Base-by-base conservation (phyloP, 2,329 filamentous ascomycete genomes). In the Arthrobotrys megalospora region DNA sequence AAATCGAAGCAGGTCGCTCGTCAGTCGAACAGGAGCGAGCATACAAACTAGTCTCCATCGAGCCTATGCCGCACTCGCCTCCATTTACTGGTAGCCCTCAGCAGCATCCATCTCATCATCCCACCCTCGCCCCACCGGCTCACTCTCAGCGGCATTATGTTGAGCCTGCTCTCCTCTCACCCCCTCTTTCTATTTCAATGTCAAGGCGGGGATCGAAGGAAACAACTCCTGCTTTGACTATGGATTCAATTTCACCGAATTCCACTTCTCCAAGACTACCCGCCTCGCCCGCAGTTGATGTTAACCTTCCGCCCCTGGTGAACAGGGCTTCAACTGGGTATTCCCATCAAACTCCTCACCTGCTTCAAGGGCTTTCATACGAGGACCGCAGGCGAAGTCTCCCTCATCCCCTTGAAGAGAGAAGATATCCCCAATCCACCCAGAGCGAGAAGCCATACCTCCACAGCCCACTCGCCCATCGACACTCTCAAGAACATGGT, bases 181-280 rank as follows among this genome's bases (percentile, higher is more conserved):
- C 90, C 7, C 91, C 91, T 12, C 87, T 88, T 64, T 89, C 87
- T 80, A 91, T 90, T 1, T 89, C 91, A 66, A 86, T 88, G 45
- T 92, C 91, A 1, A 85, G 87, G 75, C 84, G 86, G 62, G 87
- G 88, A 16, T 88, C 86, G 1, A 85, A 88, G 14, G 90, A 91
- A 52, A 86, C 87, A 34, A 89, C 90, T 3, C 91, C 91, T 6
- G 92, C 91, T 0, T 87, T 93, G 79, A 87, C 92, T 62, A 93
- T 92, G 0, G 93, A 96, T 83, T 86, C 86, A 32, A 88, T 88
- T 79, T 91, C 90, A 0, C 87, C 88, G 70, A 89, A 89, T 82
- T 90, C 90, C 3, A 87, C 87, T 34, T 91, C 90, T 10, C 89
- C 89, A 14, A 85, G 82, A 80, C 73, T 84, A 62, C 83, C 84